Evolutionary conservation across 495 filamentous ascomycete genomes (phyloP), one percentile per base, ranked within the genome.

Genomic region (Bacidia rubella): DNA sequence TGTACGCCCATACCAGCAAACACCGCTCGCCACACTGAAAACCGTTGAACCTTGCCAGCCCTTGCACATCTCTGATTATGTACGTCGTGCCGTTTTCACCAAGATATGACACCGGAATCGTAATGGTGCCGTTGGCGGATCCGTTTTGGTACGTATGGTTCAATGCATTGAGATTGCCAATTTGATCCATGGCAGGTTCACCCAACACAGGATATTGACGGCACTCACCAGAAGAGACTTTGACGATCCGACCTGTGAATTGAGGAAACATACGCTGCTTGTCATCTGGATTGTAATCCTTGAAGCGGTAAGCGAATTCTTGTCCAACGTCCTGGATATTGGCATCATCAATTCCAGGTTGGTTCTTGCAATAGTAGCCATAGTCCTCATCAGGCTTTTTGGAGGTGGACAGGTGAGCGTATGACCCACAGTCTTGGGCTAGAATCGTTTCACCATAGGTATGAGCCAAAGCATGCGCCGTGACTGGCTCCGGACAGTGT

Each of bases 281-380:
- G 32, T 61, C 56, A 11, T 38, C 0, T 39, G 59, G 59, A 42
- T 59, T 57, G 40, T 27, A 47, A 29, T 56, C 56, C 3, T 7
- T 24, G 25, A 52, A 61, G 22, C 56, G 56, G 45, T 56, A 57
- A n/a, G 53, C 51, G 24, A 50, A 57, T 29, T 58, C 56, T 25
- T 59, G 48, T 1, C 25, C n/a, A n/a, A n/a, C n/a, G n/a, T n/a
- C n/a, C n/a, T n/a, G 56, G 11, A 17, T 21, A 20, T 52, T 23
- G 19, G 26, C 29, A 9, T 35, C 29, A 7, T 35, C 29, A n/a
- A n/a, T n/a, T 35, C 7, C 29, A 9, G 15, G 51, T n/a, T 12
- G 52, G 9, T 19, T 15, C 19, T 24, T n/a, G 32, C 22, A 41
- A 26, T 29, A 52, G 39, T 52, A 52, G 17, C 22, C 12, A 17